A percentile compares a stretch with the other conserved stretches of the same genome.
Evolutionary conservation across 371 early-diverging fungal species (phyloP).

Genomic region (Lichtheimia corymbifera): DNA sequence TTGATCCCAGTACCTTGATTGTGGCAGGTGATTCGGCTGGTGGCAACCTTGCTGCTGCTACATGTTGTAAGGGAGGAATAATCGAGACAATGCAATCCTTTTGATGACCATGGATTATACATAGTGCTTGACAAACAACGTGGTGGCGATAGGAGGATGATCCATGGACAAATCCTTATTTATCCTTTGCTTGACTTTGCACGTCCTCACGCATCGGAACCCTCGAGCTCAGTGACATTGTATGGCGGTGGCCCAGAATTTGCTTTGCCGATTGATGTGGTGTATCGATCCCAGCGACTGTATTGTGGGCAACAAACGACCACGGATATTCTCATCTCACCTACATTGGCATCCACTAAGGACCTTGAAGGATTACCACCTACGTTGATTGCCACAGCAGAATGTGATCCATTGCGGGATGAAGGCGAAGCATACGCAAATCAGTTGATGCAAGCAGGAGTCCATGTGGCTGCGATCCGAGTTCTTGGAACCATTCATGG

Average conservation of each 20-base stretch:
- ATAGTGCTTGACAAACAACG: slow-evolving; percentile 32
- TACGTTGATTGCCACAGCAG: slow-evolving; percentile 31
- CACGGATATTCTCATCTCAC: slow-evolving; percentile 7
- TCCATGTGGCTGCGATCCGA: slow-evolving; percentile 17
- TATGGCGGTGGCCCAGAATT: slow-evolving; percentile 10
- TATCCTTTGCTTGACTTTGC: slow-evolving; percentile 26
- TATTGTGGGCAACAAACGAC: slow-evolving; percentile 2
- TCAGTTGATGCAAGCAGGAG: slow-evolving; percentile 25
- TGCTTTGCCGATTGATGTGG: slow-evolving; percentile 10
- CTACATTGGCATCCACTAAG: slow-evolving; percentile 20
- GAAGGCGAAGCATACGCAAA: slow-evolving; percentile 36
- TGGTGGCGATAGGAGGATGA: slow-evolving; percentile 4
- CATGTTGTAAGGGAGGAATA: slow-evolving; percentile 13
- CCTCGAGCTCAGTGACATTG: slow-evolving; percentile 14
- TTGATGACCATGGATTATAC: background rate
- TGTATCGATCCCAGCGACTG: slow-evolving; percentile 23
- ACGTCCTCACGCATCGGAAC: too few relatives aligned
- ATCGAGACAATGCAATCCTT: too few relatives aligned
- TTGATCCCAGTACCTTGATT: slow-evolving; percentile 13
- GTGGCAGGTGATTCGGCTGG: slow-evolving; percentile 27
- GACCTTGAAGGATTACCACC: slow-evolving; percentile 32
- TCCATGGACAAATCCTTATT: slow-evolving; percentile 29
- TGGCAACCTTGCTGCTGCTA: slow-evolving; percentile 19
- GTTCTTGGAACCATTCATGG: slow-evolving; percentile 17
- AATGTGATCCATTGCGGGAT: slow-evolving; percentile 32